Base-by-base conservation (phyloP, 805 yeast species). In the Saturnispora hagleri region DNA sequence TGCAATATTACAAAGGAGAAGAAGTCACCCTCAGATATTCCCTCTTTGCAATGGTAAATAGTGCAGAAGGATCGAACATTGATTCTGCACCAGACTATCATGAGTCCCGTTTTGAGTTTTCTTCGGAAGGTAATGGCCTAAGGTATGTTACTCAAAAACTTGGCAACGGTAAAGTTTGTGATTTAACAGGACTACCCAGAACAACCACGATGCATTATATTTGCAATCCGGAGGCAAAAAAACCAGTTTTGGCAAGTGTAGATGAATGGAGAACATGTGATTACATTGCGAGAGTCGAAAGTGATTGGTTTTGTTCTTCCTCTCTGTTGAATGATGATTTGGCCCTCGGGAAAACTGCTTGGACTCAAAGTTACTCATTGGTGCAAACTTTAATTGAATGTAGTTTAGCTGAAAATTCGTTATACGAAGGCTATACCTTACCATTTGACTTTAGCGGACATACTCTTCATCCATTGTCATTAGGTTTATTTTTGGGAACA, bases 231-330 rank as follows among this genome's bases (percentile, higher is more conserved):
- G 42, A 57, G 12, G 41, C 49, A 2, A 15, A 34, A 3, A 0
- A 10, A 1, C 65, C 70, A 4, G 26, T n/a, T 13, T 52, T 67
- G n/a, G 50, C 51, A 6, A 47, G 49, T 6, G 55, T 66, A 6
- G 52, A 57, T 15, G 73, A 69, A 51, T 51, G 59, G 49, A 63
- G 61, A 49, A 66, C 70, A 3, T 69, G 73, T 47, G 60, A 60
- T 26, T 69, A 69, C 52, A 40, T 50, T 3, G 41, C 53, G 2
- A 51, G 48, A 3, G 15, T 56, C 18, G 55, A 54, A 55, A 48
- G 51, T 60, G 46, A 56, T 51, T 8, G 44, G 40, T 56, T 56
- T 44, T 56, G 58, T 33, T 7, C 44, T 15, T n/a, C 27, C 46
- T 24, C 43, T 42, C 27, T 9, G 43, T 3, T n/a, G 13, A 41